phyloP scores from a whole-genome alignment of 345 rosid species.

The Dimocarpus longan region DNA sequence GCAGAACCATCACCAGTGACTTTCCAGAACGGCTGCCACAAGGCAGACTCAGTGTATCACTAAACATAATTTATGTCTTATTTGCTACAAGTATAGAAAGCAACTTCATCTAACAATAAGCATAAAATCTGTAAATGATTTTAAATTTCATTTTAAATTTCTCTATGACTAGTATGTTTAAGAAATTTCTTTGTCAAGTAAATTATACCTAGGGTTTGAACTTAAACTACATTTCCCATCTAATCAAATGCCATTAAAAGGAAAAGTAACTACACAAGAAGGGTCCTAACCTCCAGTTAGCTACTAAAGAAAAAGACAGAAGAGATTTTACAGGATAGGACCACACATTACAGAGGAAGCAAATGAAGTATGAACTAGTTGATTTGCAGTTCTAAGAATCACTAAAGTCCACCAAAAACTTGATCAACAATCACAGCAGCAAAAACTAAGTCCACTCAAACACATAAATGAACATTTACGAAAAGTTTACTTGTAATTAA shows the following conservation, averaged over 20 bases:
- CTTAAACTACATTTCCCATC: neutral
- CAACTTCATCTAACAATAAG: neutral
- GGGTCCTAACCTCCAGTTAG: neutral
- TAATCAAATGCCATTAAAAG: neutral
- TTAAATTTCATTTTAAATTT: constrained; percentile 8
- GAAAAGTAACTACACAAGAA: neutral
- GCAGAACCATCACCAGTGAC: constrained; percentile 56
- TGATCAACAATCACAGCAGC: neutral
- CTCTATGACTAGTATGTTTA: neutral
- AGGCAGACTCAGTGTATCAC: constrained; percentile 23
- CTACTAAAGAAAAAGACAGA: neutral
- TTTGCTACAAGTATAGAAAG: neutral
- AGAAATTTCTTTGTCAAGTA: neutral
- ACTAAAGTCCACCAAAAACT: neutral
- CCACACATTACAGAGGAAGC: neutral
- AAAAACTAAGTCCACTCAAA: neutral
- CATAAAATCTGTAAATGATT: neutral
- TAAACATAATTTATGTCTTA: constrained; percentile 8
- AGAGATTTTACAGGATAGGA: neutral
- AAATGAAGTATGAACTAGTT: neutral
- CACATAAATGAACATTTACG: constrained; percentile 4
- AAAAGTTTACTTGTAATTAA: constrained; percentile 11
- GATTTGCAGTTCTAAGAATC: neutral
- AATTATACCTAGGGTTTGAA: neutral
- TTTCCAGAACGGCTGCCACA: constrained; percentile 91